Base-by-base conservation (phyloP, 164 flowering plant genomes). In the Nymphaea thermarum region DNA sequence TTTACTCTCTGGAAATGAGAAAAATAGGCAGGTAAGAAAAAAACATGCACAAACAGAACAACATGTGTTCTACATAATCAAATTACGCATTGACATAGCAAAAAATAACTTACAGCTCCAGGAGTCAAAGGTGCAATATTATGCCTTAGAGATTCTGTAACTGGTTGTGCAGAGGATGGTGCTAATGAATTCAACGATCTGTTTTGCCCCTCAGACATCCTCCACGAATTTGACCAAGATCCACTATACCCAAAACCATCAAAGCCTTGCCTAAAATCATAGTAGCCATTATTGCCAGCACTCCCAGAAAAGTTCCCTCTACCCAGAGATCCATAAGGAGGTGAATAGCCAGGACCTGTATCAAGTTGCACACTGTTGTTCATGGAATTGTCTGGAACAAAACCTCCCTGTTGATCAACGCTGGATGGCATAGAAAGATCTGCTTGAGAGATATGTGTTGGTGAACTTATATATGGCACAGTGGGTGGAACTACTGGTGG, bases 171-270 rank as follows among this genome's bases (percentile, higher is more conserved):
- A 44, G 82, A 79, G 17, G 90, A 87, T 44, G 92, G 85, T 44
- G 74, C 71, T 65, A 85, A 78, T 7, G 92, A 89, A 70, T 86
- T 68, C 71, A 82, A 74, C 61, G 87, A 77, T 64, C 94, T 83
- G 64, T 62, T 4, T 61, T 82, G 87, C 51, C 85, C 81, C 69
- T 90, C 97, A 51, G 87, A 68, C 45, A 85, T 72, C 75, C 77
- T 89, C n/a, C 91, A 78, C 82, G 81, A 88, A 72, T 84, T 90
- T 14, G 92, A 74, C 89, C 88, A 81, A 36, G 74, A 75, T 65
- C 86, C 90, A 65, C 81, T 81, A 75, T 94, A 84, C 71, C 87
- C 82, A 76, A 78, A 82, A 65, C 87, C 91, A 70, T 87, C 89
- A 73, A 75, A 84, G 10, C 86, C 87, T 70, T 78, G 87, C 65